Base-by-base conservation (phyloP, 148 eudicot species). In the Euryodendron excelsum region DNA sequence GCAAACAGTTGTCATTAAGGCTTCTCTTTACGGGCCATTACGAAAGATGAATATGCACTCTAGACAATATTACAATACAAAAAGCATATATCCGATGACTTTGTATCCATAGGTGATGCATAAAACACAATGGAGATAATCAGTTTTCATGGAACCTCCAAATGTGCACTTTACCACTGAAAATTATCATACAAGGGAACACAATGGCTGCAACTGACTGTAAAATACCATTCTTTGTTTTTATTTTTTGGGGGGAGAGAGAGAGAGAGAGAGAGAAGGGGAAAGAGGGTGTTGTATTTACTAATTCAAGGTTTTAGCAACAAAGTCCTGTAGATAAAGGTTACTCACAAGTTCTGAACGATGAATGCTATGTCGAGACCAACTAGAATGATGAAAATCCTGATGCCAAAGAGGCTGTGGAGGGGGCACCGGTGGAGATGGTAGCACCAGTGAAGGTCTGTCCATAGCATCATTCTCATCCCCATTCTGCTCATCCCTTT, bases 321-420 rank as follows among this genome's bases (percentile, higher is more conserved):
- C 45, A 41, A 41, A 41, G 8, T 41, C 4, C n/a, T n/a, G n/a
- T n/a, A n/a, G n/a, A n/a, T n/a, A 41, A 41, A 41, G 39, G n/a
- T 65, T 56, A 77, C 91, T 85, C 83, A 92, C 97, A 79, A 91
- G 88, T 81, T 92, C 97, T 45, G 94, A 90, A 34, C 93, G 97
- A 81, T 91, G 96, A 81, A 90, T 81, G 84, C 86, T 85, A 80
- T 88, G 97, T 71, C 98, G 97, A 78, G 94, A 80, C 99, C 97
- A 96, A 56, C 87, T 90, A 64, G 95, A 78, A 72, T 93, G 93
- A 82, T 91, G 93, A 75, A 92, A 80, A 82, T 81, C 89, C 78
- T 89, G 97, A 70, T 90, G 98, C 95, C 98, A 90, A 61, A 88
- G 83, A 44, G 98, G 99, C 83, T 91, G 99, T 12, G 98, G 95